Evolutionary conservation across 257 asterid genomes (phyloP).

Genomic region (Solanum pennellii): DNA sequence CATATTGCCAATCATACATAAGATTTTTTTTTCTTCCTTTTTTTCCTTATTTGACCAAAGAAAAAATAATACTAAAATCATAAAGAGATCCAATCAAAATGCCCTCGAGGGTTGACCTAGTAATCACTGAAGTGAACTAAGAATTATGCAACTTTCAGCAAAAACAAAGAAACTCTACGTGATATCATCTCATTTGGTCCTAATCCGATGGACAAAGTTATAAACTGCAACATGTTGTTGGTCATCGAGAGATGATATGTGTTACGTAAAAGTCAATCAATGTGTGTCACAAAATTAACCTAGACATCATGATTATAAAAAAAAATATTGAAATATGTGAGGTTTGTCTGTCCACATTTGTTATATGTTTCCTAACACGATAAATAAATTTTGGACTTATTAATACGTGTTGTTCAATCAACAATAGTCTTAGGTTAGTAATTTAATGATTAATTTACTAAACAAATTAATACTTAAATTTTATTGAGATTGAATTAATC

Average conservation of each 20-base stretch:
- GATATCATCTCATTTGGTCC: background rate
- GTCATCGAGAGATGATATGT: background rate
- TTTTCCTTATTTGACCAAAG: background rate
- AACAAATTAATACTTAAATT: background rate
- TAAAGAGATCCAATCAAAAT: background rate
- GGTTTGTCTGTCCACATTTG: background rate
- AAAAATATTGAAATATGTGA: background rate
- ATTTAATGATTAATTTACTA: background rate
- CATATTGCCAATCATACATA: background rate
- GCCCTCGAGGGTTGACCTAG: background rate
- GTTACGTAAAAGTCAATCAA: no score
- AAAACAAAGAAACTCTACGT: background rate
- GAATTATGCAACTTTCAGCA: background rate
- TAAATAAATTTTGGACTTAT: background rate
- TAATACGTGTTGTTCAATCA: background rate
- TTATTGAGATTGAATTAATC: background rate
- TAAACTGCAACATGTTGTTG: background rate
- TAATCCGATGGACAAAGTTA: background rate
- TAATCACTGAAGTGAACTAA: background rate
- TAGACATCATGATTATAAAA: background rate
- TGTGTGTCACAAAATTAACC: no score
- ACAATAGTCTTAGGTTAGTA: background rate
- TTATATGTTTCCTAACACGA: background rate
- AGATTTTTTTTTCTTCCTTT: background rate
- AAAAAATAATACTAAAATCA: background rate